These are phyloP conservation scores for Chaetoceros tenuissimus DNA, from an alignment of 108 stramenopile species.

Conservation along the genomic window DNA sequence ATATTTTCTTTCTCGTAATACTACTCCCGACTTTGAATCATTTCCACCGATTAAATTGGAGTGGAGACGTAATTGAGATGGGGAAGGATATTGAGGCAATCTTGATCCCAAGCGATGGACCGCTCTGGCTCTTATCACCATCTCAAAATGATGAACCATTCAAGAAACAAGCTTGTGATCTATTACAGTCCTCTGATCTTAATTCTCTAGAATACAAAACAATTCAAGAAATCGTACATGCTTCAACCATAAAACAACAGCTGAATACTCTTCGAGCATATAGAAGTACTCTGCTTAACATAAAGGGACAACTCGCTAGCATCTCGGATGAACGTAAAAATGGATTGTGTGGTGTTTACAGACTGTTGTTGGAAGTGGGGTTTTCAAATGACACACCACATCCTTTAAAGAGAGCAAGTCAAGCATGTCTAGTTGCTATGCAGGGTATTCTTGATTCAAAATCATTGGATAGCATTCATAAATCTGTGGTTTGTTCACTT, in stretches of 20 bases:
- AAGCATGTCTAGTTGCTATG: conserved; percentile 18
- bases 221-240: neutral
- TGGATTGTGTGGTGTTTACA: conserved; percentile 29
- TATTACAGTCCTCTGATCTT: too few relatives aligned
- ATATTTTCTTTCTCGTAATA: too few relatives aligned
- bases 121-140: too few relatives aligned
- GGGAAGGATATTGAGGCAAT: too few relatives aligned
- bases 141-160: too few relatives aligned
- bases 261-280: conserved; percentile 16
- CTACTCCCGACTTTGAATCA: too few relatives aligned
- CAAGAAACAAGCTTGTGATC: too few relatives aligned
- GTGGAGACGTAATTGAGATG: too few relatives aligned
- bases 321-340: neutral
- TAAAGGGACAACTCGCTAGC: neutral
- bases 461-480: conserved; percentile 1
- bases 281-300: conserved; percentile 5
- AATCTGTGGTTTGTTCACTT: neutral
- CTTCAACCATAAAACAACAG: conserved; percentile 14
- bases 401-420: conserved; percentile 38
- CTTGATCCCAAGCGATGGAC: too few relatives aligned
- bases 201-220: neutral
- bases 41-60: too few relatives aligned
- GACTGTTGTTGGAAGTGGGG: conserved; percentile 44
- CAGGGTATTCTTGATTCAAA: neutral
- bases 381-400: conserved; percentile 24